Evolutionary conservation across 257 asterid species (phyloP), one percentile per base, ranked within the genome.

Genomic region (Fraxinus excelsior): DNA sequence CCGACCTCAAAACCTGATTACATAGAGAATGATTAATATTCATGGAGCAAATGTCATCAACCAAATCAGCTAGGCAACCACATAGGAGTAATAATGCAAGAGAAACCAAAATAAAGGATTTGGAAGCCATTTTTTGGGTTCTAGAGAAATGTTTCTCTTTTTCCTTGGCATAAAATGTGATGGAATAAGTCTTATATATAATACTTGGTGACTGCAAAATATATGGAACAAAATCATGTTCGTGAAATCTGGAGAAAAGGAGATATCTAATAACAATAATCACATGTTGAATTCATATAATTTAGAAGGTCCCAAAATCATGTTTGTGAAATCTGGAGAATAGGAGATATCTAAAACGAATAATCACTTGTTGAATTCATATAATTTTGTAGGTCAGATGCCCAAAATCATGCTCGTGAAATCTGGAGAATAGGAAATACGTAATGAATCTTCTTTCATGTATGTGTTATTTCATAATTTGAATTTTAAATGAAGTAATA

Each of bases 31-130:
- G 77, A 1, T 51, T 71, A 0, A 0, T n/a, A 7, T 0, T 21
- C 11, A 1, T 13, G 10, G 67, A 21, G 67, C 91, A 90, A 14
- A 85, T 31, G 1, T 80, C 69, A 1, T 65, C 71, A 26, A 85
- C 75, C 26, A 83, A 31, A 82, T 85, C 87, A 3, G 82, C 89
- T 23, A 28, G 66, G 25, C 62, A 69, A 31, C 35, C 23, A 68
- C 76, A 56, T 40, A 70, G 4, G 9, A 75, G 73, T n/a, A 72
- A 21, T 66, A 80, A 23, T 40, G 73, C 28, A 21, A 81, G 37
- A 32, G 74, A 8, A 13, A 25, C 34, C 13, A 56, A 16, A n/a
- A 81, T 2, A 12, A 73, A 67, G 4, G 21, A 18, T 56, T 19
- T 56, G 18, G 46, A 26, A 49, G 74, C 37, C 81, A 74, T 74